These are phyloP conservation scores for Ophiocordyceps camponoti-rufipedis DNA, from an alignment of 2,329 filamentous ascomycete species.

Conservation along the genomic window DNA sequence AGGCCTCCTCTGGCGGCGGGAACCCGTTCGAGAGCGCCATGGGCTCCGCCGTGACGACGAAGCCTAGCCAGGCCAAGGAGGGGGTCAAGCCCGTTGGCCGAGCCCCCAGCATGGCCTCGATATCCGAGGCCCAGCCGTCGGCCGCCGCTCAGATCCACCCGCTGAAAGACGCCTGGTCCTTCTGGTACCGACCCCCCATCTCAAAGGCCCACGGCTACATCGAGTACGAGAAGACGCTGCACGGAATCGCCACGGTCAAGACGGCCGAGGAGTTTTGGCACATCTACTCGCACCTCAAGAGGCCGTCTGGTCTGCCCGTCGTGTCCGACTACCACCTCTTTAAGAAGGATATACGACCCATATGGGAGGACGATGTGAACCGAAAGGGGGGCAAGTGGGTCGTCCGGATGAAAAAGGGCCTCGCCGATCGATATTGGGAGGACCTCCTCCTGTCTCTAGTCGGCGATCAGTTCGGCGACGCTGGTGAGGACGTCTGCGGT, in stretches of 20 bases:
- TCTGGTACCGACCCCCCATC: conserved; percentile 94
- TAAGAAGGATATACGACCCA: conserved; percentile 86
- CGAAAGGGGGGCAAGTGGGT: conserved; percentile 96
- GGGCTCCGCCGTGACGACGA: conserved; percentile 19
- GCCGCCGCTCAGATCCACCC: conserved; percentile 26
- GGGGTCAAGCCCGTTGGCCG: conserved; percentile 11
- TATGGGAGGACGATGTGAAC: conserved; percentile 98
- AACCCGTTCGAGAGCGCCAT: conserved; percentile 63
- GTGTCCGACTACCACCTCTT: conserved; percentile 98
- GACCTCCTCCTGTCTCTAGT: conserved; percentile 78
- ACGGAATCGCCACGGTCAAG: conserved; percentile 64
- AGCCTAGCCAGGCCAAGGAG: conserved; percentile 14
- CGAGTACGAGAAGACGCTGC: conserved; percentile 94
- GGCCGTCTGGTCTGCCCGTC: conserved; percentile 69
- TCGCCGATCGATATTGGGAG: conserved; percentile 94
- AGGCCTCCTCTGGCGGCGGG: conserved; percentile 41
- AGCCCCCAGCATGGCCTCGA: conserved; percentile 22
- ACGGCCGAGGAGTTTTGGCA: conserved; percentile 84
- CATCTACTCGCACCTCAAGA: conserved; percentile 76
- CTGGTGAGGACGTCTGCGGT: conserved; percentile 84
- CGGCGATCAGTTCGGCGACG: conserved; percentile 86
- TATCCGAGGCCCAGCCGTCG: conserved; percentile 20
- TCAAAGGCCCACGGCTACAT: conserved; percentile 76
- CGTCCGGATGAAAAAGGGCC: conserved; percentile 88
- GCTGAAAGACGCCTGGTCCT: conserved; percentile 78